Percentiles rank a stretch among this genome's conserved stretches.
These are phyloP conservation scores for Orbilia ellipsospora DNA, from an alignment of 2,329 filamentous ascomycete genomes.

Conservation along the genomic window DNA sequence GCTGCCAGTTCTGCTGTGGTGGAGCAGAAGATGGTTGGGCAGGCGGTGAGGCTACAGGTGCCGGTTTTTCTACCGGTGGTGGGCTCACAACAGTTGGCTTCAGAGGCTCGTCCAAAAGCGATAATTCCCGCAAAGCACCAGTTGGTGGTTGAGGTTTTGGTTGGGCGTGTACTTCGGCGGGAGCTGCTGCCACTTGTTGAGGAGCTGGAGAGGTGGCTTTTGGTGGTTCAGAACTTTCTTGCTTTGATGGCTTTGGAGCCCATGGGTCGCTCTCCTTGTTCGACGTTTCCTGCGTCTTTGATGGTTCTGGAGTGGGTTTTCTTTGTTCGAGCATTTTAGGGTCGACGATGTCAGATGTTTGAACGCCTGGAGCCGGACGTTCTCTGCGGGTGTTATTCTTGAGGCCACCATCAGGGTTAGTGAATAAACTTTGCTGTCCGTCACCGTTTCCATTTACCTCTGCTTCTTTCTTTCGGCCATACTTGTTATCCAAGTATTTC, in stretches of 20 bases:
- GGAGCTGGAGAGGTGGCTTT: constrained; percentile 61
- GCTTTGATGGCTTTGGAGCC: constrained; percentile 87
- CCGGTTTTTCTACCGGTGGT: constrained; percentile 58
- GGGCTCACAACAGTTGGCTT: constrained; percentile 67
- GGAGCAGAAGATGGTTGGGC: constrained; percentile 64
- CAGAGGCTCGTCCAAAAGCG: constrained; percentile 71
- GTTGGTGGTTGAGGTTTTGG: constrained; percentile 69
- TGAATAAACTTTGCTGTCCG: constrained; percentile 75
- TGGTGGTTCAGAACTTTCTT: constrained; percentile 64
- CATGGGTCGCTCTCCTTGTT: constrained; percentile 86
- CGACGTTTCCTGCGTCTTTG: constrained; percentile 73
- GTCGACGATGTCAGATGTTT: constrained; percentile 86
- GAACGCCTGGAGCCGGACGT: constrained; percentile 84
- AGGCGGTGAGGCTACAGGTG: constrained; percentile 67
- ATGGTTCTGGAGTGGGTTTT: constrained; percentile 65
- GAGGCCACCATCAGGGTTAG: constrained; percentile 87
- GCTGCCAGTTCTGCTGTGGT: constrained; percentile 60
- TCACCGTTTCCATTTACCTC: constrained; percentile 70
- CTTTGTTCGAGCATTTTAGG: constrained; percentile 82
- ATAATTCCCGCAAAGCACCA: constrained; percentile 76
- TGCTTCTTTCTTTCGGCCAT: constrained; percentile 72
- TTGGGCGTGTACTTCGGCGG: constrained; percentile 62
- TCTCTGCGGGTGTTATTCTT: constrained; percentile 95
- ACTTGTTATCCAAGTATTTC: constrained; percentile 85
- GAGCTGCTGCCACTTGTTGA: constrained; percentile 58